phyloP scores from a whole-genome alignment of 495 filamentous ascomycete species.

The Tricharina praecox region DNA sequence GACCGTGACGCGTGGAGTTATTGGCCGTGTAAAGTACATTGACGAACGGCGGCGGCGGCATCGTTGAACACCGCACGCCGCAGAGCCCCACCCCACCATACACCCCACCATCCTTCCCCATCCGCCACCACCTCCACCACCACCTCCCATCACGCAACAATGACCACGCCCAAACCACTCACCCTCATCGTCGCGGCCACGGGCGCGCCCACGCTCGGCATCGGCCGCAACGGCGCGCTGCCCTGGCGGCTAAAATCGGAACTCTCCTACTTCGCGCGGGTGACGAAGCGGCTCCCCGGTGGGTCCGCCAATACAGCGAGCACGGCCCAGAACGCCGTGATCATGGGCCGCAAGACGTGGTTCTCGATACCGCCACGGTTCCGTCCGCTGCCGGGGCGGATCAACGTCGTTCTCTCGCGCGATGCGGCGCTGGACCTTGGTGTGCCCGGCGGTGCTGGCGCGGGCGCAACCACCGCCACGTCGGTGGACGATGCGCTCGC shows the following conservation, averaged over 20 bases:
- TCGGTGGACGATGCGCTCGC: slow-evolving; percentile 44
- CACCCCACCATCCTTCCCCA: no score
- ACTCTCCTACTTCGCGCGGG: slow-evolving; percentile 85
- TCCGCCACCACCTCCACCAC: no score
- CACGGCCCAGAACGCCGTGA: slow-evolving; percentile 48
- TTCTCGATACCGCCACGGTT: slow-evolving; percentile 60
- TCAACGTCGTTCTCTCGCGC: slow-evolving; percentile 63
- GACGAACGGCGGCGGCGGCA: no score
- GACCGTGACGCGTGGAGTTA: no score
- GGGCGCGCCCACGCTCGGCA: slow-evolving; percentile 50
- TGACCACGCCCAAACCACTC: slow-evolving; percentile 29
- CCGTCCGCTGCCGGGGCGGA: slow-evolving; percentile 58
- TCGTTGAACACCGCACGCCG: no score
- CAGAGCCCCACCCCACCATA: no score
- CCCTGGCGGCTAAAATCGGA: slow-evolving; percentile 85
- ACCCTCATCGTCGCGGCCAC: slow-evolving; percentile 66
- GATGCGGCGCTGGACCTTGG: slow-evolving; percentile 10
- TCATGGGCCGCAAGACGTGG: slow-evolving; percentile 97
- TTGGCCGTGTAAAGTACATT: no score
- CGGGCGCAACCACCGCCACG: slow-evolving; percentile 16
- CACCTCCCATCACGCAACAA: no score
- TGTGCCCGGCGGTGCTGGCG: not conserved
- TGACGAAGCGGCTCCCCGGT: slow-evolving; percentile 49
- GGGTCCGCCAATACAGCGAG: slow-evolving; percentile 6
- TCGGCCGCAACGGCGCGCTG: slow-evolving; percentile 60